Base-by-base conservation (phyloP, 176 grass and related monocot species). In the Themeda triandra region DNA sequence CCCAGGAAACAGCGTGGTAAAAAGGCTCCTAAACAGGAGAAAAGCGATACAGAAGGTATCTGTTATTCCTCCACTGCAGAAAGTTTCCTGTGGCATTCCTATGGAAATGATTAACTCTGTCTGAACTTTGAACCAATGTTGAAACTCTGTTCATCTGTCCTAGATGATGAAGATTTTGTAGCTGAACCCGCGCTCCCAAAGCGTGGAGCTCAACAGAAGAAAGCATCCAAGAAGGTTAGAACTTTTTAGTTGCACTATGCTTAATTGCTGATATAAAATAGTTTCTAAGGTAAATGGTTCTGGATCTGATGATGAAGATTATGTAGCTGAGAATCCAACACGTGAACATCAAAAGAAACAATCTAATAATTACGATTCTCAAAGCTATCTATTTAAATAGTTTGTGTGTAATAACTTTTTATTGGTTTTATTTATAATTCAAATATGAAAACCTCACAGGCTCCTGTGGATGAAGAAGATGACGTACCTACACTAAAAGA, bases 281-380 rank as follows among this genome's bases (percentile, higher is more conserved):
- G n/a, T 69, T 53, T 84, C 63, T 10, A 58, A 94, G 92, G 71
- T 59, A 49, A 77, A 66, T 78, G 80, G 59, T 27, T 80, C 33
- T 76, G 89, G 56, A 15, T 85, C 75, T 75, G 87, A 92, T 15
- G 92, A 92, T 27, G 89, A 94, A 37, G 76, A 85, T 75, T 80
- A 59, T 18, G 46, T 6, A 29, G 48, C 23, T 60, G 33, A 2
- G 56, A 73, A 35, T 27, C 10, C 5, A 44, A 87, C 83, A 68
- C 29, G 23, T 49, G 80, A 36, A 19, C 66, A 48, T 37, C 75
- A 83, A 39, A 83, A 58, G 29, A 83, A 83, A 78, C 79, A 76
- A 79, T 29, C 73, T 32, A 83, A 90, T 66, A 86, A 90, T 66
- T 83, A 58, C 5, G 33, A n/a, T 59, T 31, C 17, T 79, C n/a